These are phyloP conservation scores for Kurtzmaniella fragi DNA, from an alignment of 805 yeast genomes.

Conservation along the genomic window DNA sequence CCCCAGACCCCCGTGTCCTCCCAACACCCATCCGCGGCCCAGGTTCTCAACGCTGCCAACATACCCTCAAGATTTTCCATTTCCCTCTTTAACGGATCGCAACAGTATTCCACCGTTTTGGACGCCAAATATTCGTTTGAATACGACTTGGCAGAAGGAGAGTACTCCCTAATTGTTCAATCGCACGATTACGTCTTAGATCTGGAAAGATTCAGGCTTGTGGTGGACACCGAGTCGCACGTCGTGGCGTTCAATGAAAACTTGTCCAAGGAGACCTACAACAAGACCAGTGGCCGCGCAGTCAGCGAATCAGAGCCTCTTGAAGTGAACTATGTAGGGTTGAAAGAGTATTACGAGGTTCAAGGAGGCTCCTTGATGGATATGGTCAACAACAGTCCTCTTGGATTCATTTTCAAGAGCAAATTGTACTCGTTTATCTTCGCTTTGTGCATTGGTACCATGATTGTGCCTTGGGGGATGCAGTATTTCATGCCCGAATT, in stretches of 20 bases:
- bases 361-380: slow-evolving; percentile 24
- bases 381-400: slow-evolving; percentile 34
- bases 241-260: slow-evolving; percentile 19
- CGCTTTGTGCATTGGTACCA: slow-evolving; percentile 19
- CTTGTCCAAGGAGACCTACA: slow-evolving; percentile 12
- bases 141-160: slow-evolving; percentile 22
- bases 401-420: slow-evolving; percentile 37
- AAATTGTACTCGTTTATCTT: slow-evolving; percentile 31
- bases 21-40: slow-evolving; percentile 6
- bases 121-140: slow-evolving; percentile 21
- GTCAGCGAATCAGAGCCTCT: slow-evolving; percentile 16
- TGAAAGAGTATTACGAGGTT: slow-evolving; percentile 30
- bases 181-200: slow-evolving; percentile 32
- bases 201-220: slow-evolving; percentile 20
- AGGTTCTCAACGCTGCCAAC: slow-evolving; percentile 29
- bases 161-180: slow-evolving; percentile 26
- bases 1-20: slow-evolving; percentile 18
- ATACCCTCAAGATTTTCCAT: slow-evolving; percentile 24
- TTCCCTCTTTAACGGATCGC: slow-evolving; percentile 5
- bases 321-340: slow-evolving; percentile 12
- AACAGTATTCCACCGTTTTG: slow-evolving; percentile 10
- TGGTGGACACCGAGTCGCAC: slow-evolving; percentile 12
- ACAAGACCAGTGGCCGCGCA: slow-evolving; percentile 12
- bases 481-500: slow-evolving; percentile 31
- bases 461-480: slow-evolving; percentile 28